Evolutionary conservation across 2,329 filamentous ascomycete species (phyloP), one percentile per base, ranked within the genome.

Genomic region (Torrubiella hemipterigena): DNA sequence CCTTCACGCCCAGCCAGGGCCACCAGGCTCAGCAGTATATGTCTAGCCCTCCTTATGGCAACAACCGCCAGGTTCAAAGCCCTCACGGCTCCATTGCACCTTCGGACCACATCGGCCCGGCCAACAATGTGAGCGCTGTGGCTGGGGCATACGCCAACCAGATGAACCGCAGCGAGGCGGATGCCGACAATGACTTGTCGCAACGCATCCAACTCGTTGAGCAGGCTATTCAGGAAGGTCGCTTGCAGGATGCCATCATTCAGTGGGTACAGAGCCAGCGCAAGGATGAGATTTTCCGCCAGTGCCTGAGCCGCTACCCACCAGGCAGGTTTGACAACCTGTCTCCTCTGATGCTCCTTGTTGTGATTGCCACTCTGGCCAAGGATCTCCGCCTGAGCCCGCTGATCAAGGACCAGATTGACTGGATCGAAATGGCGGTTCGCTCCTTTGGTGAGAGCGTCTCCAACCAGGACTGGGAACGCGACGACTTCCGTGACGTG

Each of bases 191-290:
- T 26, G 77, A 84, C 44, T 56, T 74, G 31, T 58, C 67, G 24
- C 58, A 63, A 30, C 55, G 65, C 31, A 64, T 79, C 15, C 63
- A 70, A 13, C 58, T 64, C 16, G 76, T 89, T 36, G 73, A 75
- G 30, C 55, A 62, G 29, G 57, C 75, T 26, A 74, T 91, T 55
- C 61, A 67, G 21, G 63, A 69, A 18, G 71, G 70, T 15, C 67
- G 70, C 21, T 67, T 69, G 34, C 75, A 81, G 45, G 67, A 71
- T 32, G 77, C 72, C 25, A 65, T 77, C 48, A 65, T 80, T 34
- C 68, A 69, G 37, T 81, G 76, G 76, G 67, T 81, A 34, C 76
- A 81, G 52, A 68, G 67, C 41, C 67, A 65, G 12, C 65, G 69
- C 20, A 68, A 76, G 47, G 65, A 75, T 36, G 69, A 76, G 37